A percentile compares a stretch with the other conserved stretches of the same genome.
Conservation (phyloP, 2,329 filamentous ascomycete genomes). For the Thelonectria blattea region DNA sequence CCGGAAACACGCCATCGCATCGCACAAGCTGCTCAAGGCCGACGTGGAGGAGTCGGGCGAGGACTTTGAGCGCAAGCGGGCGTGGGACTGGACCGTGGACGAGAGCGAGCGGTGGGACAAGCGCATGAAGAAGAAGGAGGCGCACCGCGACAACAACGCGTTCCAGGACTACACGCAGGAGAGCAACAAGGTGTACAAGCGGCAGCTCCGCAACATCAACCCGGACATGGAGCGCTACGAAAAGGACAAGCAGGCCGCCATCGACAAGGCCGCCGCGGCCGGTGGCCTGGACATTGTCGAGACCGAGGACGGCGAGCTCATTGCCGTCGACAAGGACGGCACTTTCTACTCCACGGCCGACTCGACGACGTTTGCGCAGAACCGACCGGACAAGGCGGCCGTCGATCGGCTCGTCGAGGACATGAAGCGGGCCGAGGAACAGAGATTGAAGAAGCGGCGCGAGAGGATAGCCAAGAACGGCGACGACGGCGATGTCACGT, state of each 20-base stretch:
- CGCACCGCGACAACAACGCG: conserved; percentile 81
- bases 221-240: conserved; percentile 86
- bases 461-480: conserved; percentile 79
- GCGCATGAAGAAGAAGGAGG: conserved; percentile 83
- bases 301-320: conserved; percentile 91
- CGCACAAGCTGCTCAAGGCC: conserved; percentile 91
- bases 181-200: conserved; percentile 91
- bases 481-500: conserved; percentile 91
- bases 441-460: conserved; percentile 82
- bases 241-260: conserved; percentile 80
- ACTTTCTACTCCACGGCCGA: conserved; percentile 90
- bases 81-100: conserved; percentile 98
- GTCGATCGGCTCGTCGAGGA: conserved; percentile 89
- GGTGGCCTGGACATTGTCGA: conserved; percentile 93
- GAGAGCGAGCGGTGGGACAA: conserved; percentile 95
- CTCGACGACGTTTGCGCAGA: conserved; percentile 79
- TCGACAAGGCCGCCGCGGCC: conserved; percentile 82
- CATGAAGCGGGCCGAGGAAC: conserved; percentile 86
- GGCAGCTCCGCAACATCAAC: conserved; percentile 79
- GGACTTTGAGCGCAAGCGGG: conserved; percentile 96
- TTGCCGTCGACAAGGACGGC: conserved; percentile 90
- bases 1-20: conserved; percentile 84
- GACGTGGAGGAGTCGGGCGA: conserved; percentile 84
- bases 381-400: conserved; percentile 84
- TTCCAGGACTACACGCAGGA: conserved; percentile 91